These are phyloP conservation scores for Boletus rufocinnamomeus DNA, from an alignment of 768 basidiomycete species.

Conservation along the genomic window DNA sequence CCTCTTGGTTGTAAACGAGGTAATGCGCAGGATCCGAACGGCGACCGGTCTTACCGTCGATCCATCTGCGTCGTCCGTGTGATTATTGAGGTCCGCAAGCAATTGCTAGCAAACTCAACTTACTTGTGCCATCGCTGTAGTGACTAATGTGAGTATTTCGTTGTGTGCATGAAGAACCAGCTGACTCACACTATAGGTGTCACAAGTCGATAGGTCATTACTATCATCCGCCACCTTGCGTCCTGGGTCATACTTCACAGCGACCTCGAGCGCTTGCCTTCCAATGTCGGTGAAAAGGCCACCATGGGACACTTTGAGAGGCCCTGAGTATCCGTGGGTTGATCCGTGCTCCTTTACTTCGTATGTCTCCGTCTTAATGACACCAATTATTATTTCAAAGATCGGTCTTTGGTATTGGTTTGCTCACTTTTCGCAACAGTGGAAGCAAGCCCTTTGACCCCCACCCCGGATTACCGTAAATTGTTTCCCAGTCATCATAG, in stretches of 20 bases:
- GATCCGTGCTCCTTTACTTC: slow-evolving; percentile 14
- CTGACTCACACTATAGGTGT: slow-evolving; percentile 51
- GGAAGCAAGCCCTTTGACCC: slow-evolving; percentile 30
- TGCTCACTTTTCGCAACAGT: slow-evolving; percentile 25
- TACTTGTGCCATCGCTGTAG: slow-evolving; percentile 57
- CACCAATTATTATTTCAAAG: not conserved
- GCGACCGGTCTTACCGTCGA: slow-evolving; percentile 49
- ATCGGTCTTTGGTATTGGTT: too few relatives aligned
- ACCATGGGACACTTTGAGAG: slow-evolving; percentile 27
- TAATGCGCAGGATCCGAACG: slow-evolving; percentile 58
- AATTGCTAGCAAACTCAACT: slow-evolving; percentile 6
- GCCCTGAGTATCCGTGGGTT: slow-evolving; percentile 28
- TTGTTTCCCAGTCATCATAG: slow-evolving; percentile 40
- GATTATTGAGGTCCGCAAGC: not conserved
- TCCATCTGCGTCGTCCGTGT: slow-evolving; percentile 43
- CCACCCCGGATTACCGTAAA: slow-evolving; percentile 24
- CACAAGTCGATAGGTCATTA: slow-evolving; percentile 45
- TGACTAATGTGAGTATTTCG: not conserved
- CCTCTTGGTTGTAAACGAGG: slow-evolving; percentile 50
- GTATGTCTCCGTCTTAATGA: slow-evolving; percentile 27
- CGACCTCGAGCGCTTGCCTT: slow-evolving; percentile 49
- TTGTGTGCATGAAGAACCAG: not conserved
- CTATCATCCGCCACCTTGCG: slow-evolving; percentile 46
- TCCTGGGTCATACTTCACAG: slow-evolving; percentile 46
- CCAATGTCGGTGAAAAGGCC: slow-evolving; percentile 42